Percentiles rank a stretch among this genome's conserved stretches.
These are phyloP conservation scores for Geopyxis carbonaria DNA, from an alignment of 495 filamentous ascomycete genomes.

Conservation along the genomic window DNA sequence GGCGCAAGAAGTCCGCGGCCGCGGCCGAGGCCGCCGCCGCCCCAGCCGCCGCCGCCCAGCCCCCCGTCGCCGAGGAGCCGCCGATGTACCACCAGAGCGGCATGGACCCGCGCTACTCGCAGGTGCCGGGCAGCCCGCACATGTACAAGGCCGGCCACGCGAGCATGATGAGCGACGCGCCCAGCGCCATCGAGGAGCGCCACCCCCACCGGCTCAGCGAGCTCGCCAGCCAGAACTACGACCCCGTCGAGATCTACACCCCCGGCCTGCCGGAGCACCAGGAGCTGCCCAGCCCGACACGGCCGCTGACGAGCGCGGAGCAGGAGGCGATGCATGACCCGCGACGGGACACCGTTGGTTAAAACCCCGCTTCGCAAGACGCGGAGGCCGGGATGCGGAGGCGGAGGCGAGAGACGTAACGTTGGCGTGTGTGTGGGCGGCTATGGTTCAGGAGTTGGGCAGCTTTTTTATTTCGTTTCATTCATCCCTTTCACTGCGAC, in stretches of 20 bases:
- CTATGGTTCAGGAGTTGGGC: too few relatives aligned
- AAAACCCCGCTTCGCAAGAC: too few relatives aligned
- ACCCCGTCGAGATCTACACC: conserved; percentile 24
- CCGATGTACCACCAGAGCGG: conserved; percentile 13
- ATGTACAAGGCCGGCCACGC: neutral
- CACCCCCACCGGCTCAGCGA: conserved; percentile 17
- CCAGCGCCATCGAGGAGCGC: conserved; percentile 3
- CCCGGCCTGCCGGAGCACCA: conserved; percentile 16
- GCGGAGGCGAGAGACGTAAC: too few relatives aligned
- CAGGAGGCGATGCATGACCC: too few relatives aligned
- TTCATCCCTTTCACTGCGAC: too few relatives aligned
- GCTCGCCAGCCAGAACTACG: conserved; percentile 11
- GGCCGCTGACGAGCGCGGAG: too few relatives aligned
- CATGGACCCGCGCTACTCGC: conserved; percentile 12
- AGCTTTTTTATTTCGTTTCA: too few relatives aligned
- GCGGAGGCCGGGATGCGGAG: too few relatives aligned
- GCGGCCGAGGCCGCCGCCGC: conserved; percentile 8
- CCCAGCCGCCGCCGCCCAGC: conserved; percentile 2
- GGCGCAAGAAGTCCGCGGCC: conserved; percentile 19
- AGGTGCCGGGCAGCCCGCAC: neutral
- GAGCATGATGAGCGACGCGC: neutral
- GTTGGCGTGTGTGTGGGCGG: too few relatives aligned
- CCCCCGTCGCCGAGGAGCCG: conserved; percentile 9
- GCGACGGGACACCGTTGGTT: too few relatives aligned
- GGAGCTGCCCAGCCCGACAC: neutral